Conservation (phyloP, 257 asterid species). For the Echites panduratus region DNA sequence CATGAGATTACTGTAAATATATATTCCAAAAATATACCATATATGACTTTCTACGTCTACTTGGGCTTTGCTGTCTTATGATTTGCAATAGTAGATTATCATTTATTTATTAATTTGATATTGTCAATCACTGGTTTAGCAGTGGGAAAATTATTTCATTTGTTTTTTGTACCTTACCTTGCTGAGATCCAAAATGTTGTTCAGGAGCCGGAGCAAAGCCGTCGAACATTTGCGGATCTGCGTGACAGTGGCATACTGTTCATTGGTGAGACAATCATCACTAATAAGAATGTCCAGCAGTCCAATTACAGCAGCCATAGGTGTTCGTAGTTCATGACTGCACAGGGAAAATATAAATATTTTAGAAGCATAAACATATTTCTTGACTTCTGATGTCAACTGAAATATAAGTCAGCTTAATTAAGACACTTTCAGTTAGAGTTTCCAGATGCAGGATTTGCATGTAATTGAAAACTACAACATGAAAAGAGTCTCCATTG, state of each 20-base stretch:
- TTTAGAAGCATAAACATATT: neutral
- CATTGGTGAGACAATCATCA: constrained; percentile 71
- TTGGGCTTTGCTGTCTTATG: neutral
- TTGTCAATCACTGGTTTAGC: neutral
- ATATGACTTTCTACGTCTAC: neutral
- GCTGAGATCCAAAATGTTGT: constrained; percentile 91
- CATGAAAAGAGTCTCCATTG: neutral
- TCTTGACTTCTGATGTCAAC: neutral
- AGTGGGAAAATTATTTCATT: neutral
- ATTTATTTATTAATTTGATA: neutral
- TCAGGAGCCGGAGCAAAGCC: constrained; percentile 78
- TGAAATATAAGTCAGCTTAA: neutral
- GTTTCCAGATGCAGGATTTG: neutral
- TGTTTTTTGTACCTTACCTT: constrained; percentile 47
- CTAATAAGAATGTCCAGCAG: constrained; percentile 79
- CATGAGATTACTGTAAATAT: neutral
- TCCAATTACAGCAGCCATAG: constrained; percentile 98
- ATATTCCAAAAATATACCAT: neutral
- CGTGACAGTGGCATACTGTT: constrained; percentile 65
- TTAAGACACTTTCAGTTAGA: neutral
- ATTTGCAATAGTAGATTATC: neutral
- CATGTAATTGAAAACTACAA: neutral
- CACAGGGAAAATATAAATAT: constrained; percentile 15
- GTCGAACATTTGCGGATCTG: constrained; percentile 94
- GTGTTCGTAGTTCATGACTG: constrained; percentile 94